phyloP scores from a whole-genome alignment of 208 protist genomes.

The Trypanosoma rangeli region DNA sequence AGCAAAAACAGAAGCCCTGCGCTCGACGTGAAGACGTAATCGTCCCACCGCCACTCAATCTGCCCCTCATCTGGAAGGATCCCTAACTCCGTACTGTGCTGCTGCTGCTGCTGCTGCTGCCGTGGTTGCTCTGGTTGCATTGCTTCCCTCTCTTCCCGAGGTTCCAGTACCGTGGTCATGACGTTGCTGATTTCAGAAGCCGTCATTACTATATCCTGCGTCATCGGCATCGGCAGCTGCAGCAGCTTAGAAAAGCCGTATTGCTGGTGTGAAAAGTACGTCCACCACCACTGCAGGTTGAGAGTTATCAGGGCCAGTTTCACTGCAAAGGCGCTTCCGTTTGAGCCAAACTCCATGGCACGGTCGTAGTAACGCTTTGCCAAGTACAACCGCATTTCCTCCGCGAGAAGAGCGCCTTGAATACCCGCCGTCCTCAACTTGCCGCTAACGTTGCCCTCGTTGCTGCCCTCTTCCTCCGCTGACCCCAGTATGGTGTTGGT shows the following conservation, averaged over 20 bases:
- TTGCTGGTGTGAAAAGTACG: slow-evolving; percentile 27
- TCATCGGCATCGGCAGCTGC: slow-evolving; percentile 19
- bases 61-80: neutral
- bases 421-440: neutral
- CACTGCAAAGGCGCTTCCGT: slow-evolving; percentile 19
- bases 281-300: slow-evolving; percentile 46
- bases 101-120: neutral
- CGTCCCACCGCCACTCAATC: slow-evolving; percentile 17
- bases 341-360: slow-evolving; percentile 14
- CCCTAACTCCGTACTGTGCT: neutral
- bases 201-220: no score
- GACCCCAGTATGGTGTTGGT: neutral
- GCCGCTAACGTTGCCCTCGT: neutral
- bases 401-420: neutral
- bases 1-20: slow-evolving; percentile 33
- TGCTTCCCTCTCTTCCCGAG: neutral
- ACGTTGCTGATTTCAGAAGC: no score
- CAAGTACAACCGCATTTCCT: slow-evolving; percentile 36
- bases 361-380: slow-evolving; percentile 51
- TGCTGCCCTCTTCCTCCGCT: neutral
- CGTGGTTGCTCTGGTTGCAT: neutral
- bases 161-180: neutral
- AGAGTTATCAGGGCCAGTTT: slow-evolving; percentile 30
- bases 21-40: slow-evolving; percentile 16
- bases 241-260: slow-evolving; percentile 27